Evolutionary conservation across 805 yeast genomes (phyloP).

Genomic region (Henningerozyma blattae): DNA sequence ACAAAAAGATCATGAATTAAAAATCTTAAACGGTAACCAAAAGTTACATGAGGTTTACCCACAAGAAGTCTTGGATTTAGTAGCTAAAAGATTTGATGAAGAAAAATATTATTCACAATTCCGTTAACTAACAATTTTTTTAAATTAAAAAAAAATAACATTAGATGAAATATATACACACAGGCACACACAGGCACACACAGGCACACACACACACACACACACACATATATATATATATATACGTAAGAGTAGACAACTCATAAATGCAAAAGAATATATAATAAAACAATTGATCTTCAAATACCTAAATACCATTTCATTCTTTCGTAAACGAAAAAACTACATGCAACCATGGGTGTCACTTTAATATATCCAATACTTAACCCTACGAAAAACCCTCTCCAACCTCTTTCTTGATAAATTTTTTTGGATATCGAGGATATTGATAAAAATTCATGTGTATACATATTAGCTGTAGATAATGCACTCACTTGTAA

Average conservation of each 20-base stretch:
- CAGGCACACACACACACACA: background rate
- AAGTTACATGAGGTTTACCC: constrained; percentile 51
- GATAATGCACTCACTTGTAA: constrained; percentile 90
- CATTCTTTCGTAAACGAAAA: constrained; percentile 83
- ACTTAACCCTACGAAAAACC: constrained; percentile 88
- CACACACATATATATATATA: background rate
- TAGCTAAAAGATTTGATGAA: constrained; percentile 56
- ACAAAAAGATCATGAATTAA: constrained; percentile 65
- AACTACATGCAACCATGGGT: constrained; percentile 96
- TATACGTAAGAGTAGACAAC: background rate
- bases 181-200: too few relatives aligned
- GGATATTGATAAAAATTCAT: constrained; percentile 21
- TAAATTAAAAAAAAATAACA: too few relatives aligned
- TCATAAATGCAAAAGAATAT: background rate
- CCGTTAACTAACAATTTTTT: too few relatives aligned
- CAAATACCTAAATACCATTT: constrained; percentile 59
- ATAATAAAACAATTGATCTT: constrained; percentile 1
- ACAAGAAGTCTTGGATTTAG: constrained; percentile 41
- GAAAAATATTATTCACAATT: constrained; percentile 62
- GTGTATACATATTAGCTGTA: constrained; percentile 37
- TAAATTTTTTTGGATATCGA: constrained; percentile 42
- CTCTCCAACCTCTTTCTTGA: constrained; percentile 66
- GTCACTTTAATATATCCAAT: constrained; percentile 91
- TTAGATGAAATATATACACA: too few relatives aligned
- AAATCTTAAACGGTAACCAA: constrained; percentile 62